phyloP scores from a whole-genome alignment of 2,329 filamentous ascomycete genomes.

The Neofusicoccum parvum region DNA sequence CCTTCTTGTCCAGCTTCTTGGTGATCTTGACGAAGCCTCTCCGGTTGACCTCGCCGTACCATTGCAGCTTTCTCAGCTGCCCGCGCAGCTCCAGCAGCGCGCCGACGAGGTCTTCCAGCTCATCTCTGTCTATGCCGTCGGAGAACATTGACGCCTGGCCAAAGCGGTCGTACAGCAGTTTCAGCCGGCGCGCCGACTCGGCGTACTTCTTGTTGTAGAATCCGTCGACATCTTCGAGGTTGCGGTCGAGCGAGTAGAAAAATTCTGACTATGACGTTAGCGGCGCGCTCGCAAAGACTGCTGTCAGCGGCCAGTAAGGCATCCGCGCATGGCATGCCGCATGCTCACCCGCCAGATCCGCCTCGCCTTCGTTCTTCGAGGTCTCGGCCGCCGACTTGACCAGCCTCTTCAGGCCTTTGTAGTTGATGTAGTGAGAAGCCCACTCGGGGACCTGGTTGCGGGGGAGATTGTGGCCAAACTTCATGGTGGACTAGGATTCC shows the following conservation, averaged over 20 bases:
- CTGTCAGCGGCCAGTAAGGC: background rate
- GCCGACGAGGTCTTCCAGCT: constrained; percentile 87
- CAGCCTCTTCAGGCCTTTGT: constrained; percentile 91
- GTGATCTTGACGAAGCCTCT: constrained; percentile 97
- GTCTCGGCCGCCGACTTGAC: constrained; percentile 77
- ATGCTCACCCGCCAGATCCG: constrained; percentile 85
- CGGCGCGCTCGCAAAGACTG: background rate
- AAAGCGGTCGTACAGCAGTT: constrained; percentile 85
- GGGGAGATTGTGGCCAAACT: constrained; percentile 62
- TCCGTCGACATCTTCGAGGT: constrained; percentile 92
- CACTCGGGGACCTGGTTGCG: constrained; percentile 87
- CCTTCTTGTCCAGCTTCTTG: constrained; percentile 97
- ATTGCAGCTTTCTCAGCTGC: constrained; percentile 87
- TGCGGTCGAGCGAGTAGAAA: constrained; percentile 94
- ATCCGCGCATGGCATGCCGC: constrained; percentile 16
- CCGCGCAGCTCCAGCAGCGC: constrained; percentile 85
- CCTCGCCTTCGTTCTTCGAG: constrained; percentile 65
- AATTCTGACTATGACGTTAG: constrained; percentile 65
- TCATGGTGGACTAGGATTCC: constrained; percentile 36
- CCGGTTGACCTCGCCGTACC: constrained; percentile 97
- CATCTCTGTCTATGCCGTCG: constrained; percentile 79
- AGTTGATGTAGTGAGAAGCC: constrained; percentile 83
- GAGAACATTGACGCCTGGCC: constrained; percentile 70
- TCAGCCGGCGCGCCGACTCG: constrained; percentile 80
- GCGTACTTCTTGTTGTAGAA: constrained; percentile 97